A percentile compares a stretch with the other conserved stretches of the same genome.
Evolutionary conservation across 2,329 filamentous ascomycete species (phyloP).

Genomic region (Waltergamsia citrina): DNA sequence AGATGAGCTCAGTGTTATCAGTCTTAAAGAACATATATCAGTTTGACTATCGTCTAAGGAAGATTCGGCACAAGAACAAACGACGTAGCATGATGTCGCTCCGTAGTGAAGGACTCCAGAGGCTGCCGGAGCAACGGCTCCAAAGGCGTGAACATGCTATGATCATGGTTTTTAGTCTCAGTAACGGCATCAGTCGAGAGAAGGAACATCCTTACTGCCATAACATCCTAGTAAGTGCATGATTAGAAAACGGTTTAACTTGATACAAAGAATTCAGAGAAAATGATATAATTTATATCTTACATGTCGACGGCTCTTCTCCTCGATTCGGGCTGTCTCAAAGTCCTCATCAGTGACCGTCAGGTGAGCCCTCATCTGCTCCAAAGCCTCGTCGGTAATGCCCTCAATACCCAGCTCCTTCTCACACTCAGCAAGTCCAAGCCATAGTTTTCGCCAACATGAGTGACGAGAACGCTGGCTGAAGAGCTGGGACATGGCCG

Average conservation of each 20-base stretch:
- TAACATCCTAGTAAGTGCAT: slow-evolving; percentile 30
- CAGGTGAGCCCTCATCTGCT: slow-evolving; percentile 66
- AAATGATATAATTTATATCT: slow-evolving; percentile 4
- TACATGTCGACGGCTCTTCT: slow-evolving; percentile 57
- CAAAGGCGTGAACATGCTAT: slow-evolving; percentile 70
- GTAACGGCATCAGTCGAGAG: slow-evolving; percentile 1
- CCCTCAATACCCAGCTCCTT: slow-evolving; percentile 65
- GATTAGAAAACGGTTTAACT: slow-evolving; percentile 6
- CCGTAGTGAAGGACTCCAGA: slow-evolving; percentile 78
- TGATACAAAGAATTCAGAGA: background rate
- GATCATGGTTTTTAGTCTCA: slow-evolving; percentile 14
- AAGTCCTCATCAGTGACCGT: slow-evolving; percentile 73
- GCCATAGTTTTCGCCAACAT: slow-evolving; percentile 80
- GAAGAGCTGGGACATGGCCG: slow-evolving; percentile 74
- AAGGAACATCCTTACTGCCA: slow-evolving; percentile 37
- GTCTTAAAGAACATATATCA: slow-evolving; percentile 45
- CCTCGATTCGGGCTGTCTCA: slow-evolving; percentile 63
- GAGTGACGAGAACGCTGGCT: slow-evolving; percentile 63
- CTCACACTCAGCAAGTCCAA: slow-evolving; percentile 74
- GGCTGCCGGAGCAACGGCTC: slow-evolving; percentile 62
- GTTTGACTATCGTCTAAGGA: background rate
- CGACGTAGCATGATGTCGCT: slow-evolving; percentile 6
- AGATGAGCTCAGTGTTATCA: slow-evolving; percentile 70
- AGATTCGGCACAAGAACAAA: background rate
- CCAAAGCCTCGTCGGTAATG: slow-evolving; percentile 66